Conservation (phyloP, 2,329 filamentous ascomycete species). For the Colletotrichum spaethianum region DNA sequence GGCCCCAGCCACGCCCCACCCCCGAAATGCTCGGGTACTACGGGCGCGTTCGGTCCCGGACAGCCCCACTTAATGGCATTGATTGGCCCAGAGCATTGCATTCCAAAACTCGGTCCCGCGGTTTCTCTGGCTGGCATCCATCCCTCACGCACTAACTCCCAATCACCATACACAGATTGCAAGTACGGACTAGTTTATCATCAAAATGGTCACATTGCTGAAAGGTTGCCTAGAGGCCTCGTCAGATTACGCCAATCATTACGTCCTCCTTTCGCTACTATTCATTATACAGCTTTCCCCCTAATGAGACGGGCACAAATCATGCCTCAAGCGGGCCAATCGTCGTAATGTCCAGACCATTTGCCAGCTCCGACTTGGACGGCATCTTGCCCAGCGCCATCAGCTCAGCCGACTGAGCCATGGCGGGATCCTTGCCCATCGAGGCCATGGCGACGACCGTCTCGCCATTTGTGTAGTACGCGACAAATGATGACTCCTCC, state of each 20-base stretch:
- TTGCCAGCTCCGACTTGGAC: slow-evolving; percentile 80
- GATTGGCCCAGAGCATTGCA: background rate
- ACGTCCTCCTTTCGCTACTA: background rate
- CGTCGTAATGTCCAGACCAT: slow-evolving; percentile 68
- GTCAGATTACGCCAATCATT: background rate
- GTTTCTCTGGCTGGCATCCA: background rate
- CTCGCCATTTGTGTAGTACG: slow-evolving; percentile 90
- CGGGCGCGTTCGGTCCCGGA: slow-evolving; percentile 6
- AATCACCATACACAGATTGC: background rate
- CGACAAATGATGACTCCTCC: slow-evolving; percentile 85
- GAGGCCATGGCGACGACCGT: slow-evolving; percentile 90
- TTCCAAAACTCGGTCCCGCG: background rate
- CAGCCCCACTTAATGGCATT: background rate
- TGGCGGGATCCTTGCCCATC: slow-evolving; percentile 91
- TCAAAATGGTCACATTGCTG: background rate
- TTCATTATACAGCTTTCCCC: background rate
- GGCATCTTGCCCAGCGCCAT: slow-evolving; percentile 90
- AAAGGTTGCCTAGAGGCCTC: background rate
- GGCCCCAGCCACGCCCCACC: background rate
- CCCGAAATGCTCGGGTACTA: background rate
- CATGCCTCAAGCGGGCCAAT: slow-evolving; percentile 54
- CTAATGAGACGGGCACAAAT: background rate
- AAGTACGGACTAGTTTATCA: background rate
- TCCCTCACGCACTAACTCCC: background rate
- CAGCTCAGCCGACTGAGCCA: slow-evolving; percentile 86